Conservation (phyloP, 768 basidiomycete genomes). For the Leccinellum rugosiceps region DNA sequence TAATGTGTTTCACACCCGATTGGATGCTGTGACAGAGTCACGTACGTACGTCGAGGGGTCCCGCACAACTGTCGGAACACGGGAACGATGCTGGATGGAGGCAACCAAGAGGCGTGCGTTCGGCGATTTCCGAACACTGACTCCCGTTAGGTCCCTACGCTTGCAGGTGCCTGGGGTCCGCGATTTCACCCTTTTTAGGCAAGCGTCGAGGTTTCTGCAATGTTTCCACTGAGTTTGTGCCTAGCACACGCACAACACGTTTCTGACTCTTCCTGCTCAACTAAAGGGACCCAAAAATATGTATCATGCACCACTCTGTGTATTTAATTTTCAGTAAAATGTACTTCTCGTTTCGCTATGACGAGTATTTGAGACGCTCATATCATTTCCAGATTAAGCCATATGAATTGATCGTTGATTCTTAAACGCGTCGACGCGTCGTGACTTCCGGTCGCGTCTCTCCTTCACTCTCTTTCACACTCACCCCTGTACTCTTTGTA, state of each 20-base stretch:
- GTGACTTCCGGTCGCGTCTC: background rate
- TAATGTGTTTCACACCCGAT: background rate
- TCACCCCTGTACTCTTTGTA: background rate
- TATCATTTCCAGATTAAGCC: background rate
- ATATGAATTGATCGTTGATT: background rate
- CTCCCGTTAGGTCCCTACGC: no score
- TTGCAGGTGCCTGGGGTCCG: slow-evolving; percentile 73
- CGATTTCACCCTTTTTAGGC: slow-evolving; percentile 44
- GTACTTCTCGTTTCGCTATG: background rate
- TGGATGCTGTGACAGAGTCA: background rate
- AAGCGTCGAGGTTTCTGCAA: no score
- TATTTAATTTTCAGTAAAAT: background rate
- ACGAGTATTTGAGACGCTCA: background rate
- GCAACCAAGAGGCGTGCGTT: background rate
- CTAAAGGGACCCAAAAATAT: background rate
- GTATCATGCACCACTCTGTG: background rate
- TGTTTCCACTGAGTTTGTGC: no score
- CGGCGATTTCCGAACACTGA: no score
- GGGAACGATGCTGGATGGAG: background rate
- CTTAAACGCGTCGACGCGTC: background rate
- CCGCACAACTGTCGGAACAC: background rate
- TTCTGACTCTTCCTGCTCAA: no score
- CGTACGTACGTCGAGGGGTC: background rate
- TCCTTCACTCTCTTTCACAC: background rate
- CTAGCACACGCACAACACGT: no score